Evolutionary conservation across 345 rosid genomes (phyloP), one percentile per base, ranked within the genome.

Genomic region (Arabis alpina): DNA sequence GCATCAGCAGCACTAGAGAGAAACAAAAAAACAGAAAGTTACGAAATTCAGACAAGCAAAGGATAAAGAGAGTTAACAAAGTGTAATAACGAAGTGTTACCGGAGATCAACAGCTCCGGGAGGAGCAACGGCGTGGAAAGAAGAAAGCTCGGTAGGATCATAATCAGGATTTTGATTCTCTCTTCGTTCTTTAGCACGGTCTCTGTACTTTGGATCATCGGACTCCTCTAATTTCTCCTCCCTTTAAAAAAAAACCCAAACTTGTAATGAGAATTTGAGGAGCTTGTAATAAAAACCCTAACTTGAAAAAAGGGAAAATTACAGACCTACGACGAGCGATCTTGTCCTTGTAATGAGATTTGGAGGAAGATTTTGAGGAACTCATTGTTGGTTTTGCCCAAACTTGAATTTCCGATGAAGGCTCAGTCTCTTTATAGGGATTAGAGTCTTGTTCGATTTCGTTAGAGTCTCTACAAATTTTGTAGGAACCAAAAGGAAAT

Each of bases 131-230:
- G 98, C 94, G 41, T 93, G 98, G 63, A 93, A 93, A 6, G 97
- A 86, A 25, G 91, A 89, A 80, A 93, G 82, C 61, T 91, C 94
- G 3, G 89, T 71, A 1, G 86, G 81, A 75, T 93, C 96, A 71
- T 93, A 91, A 80, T 93, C 98, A 4, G 97, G 98, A 77, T 93
- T 93, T 48, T 93, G 98, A 75, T 93, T 96, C 67, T 91, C 98
- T 68, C 99, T 80, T 57, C 99, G 82, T 84, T 93, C 99, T 78
- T 91, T 93, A 0, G 99, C 99, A 14, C 99, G 87, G 79, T 91
- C 97, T 74, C 99, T 81, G 64, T 93, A 91, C 79, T 82, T 87
- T 13, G 83, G 95, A 16, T 56, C 70, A 61, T 91, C 99, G 4
- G 89, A 84, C 43, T 91, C 99, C 43, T 91, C 97, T 34, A 84